A percentile compares a stretch with the other conserved stretches of the same genome.
These are phyloP conservation scores for Amanita pseudoporphyria DNA, from an alignment of 768 basidiomycete genomes.

Conservation along the genomic window DNA sequence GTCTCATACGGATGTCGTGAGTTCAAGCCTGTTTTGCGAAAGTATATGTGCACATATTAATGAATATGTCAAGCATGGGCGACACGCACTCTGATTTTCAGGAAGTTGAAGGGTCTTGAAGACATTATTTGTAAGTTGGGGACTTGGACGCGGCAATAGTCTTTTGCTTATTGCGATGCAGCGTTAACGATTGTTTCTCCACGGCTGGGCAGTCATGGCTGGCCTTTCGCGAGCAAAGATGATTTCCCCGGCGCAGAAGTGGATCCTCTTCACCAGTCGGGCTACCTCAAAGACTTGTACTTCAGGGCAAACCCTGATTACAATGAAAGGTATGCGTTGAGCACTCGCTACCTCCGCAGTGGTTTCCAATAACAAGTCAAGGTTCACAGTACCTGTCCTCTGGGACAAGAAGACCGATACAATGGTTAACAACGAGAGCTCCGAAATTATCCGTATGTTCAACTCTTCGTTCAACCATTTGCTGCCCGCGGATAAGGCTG, in stretches of 20 bases:
- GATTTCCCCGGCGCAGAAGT: slow-evolving; percentile 61
- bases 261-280: slow-evolving; percentile 62
- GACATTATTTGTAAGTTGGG: slow-evolving; percentile 59
- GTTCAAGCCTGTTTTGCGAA: slow-evolving; percentile 15
- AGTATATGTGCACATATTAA: slow-evolving; percentile 5
- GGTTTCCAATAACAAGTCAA: slow-evolving; percentile 12
- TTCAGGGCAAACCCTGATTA: slow-evolving; percentile 66
- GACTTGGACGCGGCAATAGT: background rate
- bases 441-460: slow-evolving; percentile 92
- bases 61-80: slow-evolving; percentile 66
- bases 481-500: slow-evolving; percentile 53
- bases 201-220: slow-evolving; percentile 73
- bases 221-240: slow-evolving; percentile 74
- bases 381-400: slow-evolving; percentile 83
- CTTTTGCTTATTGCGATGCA: slow-evolving; percentile 17
- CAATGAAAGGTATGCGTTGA: slow-evolving; percentile 40
- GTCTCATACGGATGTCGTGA: slow-evolving; percentile 81
- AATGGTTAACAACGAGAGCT: slow-evolving; percentile 93
- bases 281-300: slow-evolving; percentile 82
- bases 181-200: slow-evolving; percentile 81
- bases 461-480: slow-evolving; percentile 77
- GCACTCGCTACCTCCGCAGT: background rate
- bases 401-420: slow-evolving; percentile 87
- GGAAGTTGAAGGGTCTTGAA: slow-evolving; percentile 90
- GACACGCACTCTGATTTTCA: slow-evolving; percentile 77